phyloP scores from a whole-genome alignment of 2,329 filamentous ascomycete genomes.

The Fusarium falciforme region DNA sequence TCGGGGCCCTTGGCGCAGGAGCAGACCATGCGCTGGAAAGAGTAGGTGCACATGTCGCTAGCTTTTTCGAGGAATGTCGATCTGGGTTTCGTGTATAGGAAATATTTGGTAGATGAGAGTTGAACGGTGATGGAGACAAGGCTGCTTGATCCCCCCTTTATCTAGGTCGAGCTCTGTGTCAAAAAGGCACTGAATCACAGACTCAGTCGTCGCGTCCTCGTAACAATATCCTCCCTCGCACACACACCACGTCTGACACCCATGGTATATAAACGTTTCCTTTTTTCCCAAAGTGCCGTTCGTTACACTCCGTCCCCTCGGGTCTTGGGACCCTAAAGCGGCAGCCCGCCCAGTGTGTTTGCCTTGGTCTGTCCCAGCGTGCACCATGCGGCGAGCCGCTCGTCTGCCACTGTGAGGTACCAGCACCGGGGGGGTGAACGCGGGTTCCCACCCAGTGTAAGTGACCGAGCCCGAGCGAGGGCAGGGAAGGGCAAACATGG shows the following conservation, averaged over 20 bases:
- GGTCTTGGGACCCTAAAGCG: constrained; percentile 30
- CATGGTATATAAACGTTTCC: constrained; percentile 8
- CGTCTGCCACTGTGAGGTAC: constrained; percentile 17
- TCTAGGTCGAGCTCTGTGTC: background rate
- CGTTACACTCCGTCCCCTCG: constrained; percentile 32
- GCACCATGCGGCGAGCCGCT: constrained; percentile 31
- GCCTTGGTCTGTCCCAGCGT: constrained; percentile 17
- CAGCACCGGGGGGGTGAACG: background rate
- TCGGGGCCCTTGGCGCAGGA: constrained; percentile 44
- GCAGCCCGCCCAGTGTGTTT: constrained; percentile 20
- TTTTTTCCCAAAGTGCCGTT: constrained; percentile 9
- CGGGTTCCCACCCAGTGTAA: background rate
- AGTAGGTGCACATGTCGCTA: constrained; percentile 42
- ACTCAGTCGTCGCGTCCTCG: background rate
- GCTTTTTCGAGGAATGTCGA: background rate
- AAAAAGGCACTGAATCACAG: background rate
- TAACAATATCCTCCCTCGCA: constrained; percentile 5
- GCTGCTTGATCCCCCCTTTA: background rate
- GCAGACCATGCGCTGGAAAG: constrained; percentile 43
- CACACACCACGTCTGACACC: constrained; percentile 2
- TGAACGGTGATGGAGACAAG: background rate
- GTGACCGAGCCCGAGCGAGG: constrained; percentile 21
- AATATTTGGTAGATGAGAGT: background rate
- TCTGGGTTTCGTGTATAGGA: background rate
- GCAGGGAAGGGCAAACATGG: constrained; percentile 28